Conservation (phyloP, 208 protist genomes). For the Trypanosoma mega region DNA sequence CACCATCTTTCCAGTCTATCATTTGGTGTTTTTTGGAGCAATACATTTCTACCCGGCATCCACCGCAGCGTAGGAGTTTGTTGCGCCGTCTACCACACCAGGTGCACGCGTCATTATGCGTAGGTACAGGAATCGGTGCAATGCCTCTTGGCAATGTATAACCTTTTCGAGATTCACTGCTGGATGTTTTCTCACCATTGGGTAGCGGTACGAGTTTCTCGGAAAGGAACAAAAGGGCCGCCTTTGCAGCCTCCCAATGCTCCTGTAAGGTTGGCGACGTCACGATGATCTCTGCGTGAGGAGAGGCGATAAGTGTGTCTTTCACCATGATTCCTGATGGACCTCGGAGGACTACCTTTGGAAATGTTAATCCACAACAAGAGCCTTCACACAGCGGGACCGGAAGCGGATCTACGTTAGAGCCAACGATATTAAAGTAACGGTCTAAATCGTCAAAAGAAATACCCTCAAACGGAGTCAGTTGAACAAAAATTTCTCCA, state of each 20-base stretch:
- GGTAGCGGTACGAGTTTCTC: conserved; percentile 26
- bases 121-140: conserved; percentile 15
- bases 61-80: conserved; percentile 64
- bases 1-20: conserved; percentile 64
- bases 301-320: conserved; percentile 51
- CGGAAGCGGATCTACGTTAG: not conserved
- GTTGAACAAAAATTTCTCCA: conserved; percentile 72
- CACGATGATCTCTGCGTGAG: conserved; percentile 39
- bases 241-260: conserved; percentile 37
- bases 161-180: not conserved
- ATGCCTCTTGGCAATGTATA: conserved; percentile 27
- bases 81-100: conserved; percentile 69
- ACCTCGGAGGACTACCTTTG: conserved; percentile 52
- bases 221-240: conserved; percentile 45
- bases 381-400: conserved; percentile 49
- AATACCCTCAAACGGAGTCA: conserved; percentile 72
- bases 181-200: not conserved
- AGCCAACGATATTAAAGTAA: conserved; percentile 33
- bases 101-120: conserved; percentile 33
- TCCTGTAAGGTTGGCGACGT: conserved; percentile 28
- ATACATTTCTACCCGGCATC: conserved; percentile 71
- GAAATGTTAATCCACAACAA: conserved; percentile 56
- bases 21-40: conserved; percentile 75
- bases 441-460: conserved; percentile 67
- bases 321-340: conserved; percentile 53